Evolutionary conservation across 2,329 filamentous ascomycete species (phyloP).

Genomic region (Epichloe uncinata): DNA sequence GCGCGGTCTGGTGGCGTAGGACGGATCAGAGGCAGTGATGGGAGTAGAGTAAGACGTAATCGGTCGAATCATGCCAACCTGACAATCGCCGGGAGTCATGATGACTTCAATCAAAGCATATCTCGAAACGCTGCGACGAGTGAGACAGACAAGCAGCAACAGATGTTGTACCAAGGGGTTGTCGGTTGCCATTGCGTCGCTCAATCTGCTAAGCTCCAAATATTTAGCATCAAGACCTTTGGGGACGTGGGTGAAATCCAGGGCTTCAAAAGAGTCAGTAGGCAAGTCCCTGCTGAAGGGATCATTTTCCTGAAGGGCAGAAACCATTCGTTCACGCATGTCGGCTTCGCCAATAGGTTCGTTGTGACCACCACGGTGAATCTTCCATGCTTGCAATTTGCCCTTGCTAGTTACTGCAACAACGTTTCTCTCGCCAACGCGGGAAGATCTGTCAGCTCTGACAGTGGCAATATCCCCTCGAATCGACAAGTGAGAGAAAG

Average conservation of each 20-base stretch:
- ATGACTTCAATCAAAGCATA: conserved; percentile 65
- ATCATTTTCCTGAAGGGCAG: conserved; percentile 44
- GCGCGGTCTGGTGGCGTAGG: conserved; percentile 37
- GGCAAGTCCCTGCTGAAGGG: conserved; percentile 34
- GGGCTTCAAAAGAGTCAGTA: conserved; percentile 51
- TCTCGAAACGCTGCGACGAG: conserved; percentile 37
- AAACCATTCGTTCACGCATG: conserved; percentile 48
- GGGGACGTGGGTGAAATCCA: conserved; percentile 66
- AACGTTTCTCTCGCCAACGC: conserved; percentile 73
- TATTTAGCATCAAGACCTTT: conserved; percentile 38
- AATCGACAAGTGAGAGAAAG: conserved; percentile 54
- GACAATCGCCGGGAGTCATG: conserved; percentile 37
- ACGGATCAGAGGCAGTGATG: conserved; percentile 23
- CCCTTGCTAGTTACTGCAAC: conserved; percentile 68
- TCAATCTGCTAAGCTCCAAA: conserved; percentile 35
- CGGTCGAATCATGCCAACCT: conserved; percentile 54
- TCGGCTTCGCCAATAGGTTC: conserved; percentile 61
- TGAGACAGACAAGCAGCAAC: conserved; percentile 46
- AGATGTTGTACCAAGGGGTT: conserved; percentile 43
- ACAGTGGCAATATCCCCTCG: conserved; percentile 73
- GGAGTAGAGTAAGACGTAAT: conserved; percentile 51
- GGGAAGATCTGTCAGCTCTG: conserved; percentile 54
- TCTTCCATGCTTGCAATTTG: conserved; percentile 71
- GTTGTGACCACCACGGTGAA: conserved; percentile 78
- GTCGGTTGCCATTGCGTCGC: conserved; percentile 34